Evolutionary conservation across 2,329 filamentous ascomycete species (phyloP).

Genomic region (Alternaria sp.): DNA sequence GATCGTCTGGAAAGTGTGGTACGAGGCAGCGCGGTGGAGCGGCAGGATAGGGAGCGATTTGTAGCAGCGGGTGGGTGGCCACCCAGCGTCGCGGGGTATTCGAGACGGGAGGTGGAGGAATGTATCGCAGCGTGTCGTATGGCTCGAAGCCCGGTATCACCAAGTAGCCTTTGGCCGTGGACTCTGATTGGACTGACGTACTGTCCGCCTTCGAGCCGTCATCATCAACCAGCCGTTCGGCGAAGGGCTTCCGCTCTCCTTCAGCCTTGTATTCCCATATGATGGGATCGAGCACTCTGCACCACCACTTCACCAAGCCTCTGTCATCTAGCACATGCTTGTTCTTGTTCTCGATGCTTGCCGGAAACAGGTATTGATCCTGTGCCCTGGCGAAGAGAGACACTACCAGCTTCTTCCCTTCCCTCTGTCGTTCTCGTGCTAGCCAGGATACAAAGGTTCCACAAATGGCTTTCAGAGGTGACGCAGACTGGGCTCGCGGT

Average conservation of each 20-base stretch:
- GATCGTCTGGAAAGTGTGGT: conserved; percentile 92
- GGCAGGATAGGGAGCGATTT: conserved; percentile 71
- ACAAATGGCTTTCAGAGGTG: conserved; percentile 76
- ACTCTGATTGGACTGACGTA: conserved; percentile 29
- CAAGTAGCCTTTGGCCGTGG: conserved; percentile 74
- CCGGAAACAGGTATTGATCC: conserved; percentile 92
- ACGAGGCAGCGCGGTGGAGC: conserved; percentile 84
- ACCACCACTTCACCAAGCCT: conserved; percentile 95
- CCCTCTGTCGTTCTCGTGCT: conserved; percentile 69
- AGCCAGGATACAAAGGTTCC: conserved; percentile 79
- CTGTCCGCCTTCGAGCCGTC: conserved; percentile 27
- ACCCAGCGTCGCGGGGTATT: conserved; percentile 54
- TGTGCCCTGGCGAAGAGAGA: conserved; percentile 93
- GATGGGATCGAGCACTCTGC: conserved; percentile 80
- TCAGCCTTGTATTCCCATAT: conserved; percentile 60
- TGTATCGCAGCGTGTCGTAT: conserved; percentile 80
- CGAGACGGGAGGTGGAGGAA: conserved; percentile 63
- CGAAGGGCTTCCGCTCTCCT: conserved; percentile 44
- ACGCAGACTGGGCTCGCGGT: conserved; percentile 57
- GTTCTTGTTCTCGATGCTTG: conserved; percentile 79
- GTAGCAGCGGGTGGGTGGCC: conserved; percentile 73
- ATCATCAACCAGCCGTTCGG: conserved; percentile 40
- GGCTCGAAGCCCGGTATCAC: conserved; percentile 85
- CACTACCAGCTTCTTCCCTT: conserved; percentile 73
- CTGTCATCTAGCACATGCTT: conserved; percentile 95